These are phyloP conservation scores for Noccaea bulbosa DNA, from an alignment of 345 rosid genomes.

Conservation along the genomic window DNA sequence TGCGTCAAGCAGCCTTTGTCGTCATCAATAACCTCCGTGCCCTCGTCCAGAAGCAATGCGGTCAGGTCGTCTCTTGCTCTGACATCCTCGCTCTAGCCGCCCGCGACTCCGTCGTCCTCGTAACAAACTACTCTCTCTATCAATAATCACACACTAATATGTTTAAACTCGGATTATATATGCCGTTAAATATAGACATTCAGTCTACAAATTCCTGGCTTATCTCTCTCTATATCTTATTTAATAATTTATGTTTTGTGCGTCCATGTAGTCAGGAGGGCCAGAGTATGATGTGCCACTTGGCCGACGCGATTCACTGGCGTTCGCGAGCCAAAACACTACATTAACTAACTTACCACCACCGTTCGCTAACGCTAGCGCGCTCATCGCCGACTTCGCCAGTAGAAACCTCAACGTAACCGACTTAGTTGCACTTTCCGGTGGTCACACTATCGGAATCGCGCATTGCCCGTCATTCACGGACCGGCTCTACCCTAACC, in stretches of 20 bases:
- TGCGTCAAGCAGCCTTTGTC: constrained; percentile 48
- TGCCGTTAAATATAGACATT: too few relatives aligned
- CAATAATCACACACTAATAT: too few relatives aligned
- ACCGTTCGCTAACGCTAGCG: constrained; percentile 46
- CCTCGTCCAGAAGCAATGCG: constrained; percentile 46
- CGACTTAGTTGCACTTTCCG: constrained; percentile 86
- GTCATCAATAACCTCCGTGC: constrained; percentile 52
- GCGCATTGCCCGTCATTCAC: constrained; percentile 69
- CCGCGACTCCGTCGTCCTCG: constrained; percentile 54
- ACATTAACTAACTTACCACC: constrained; percentile 66
- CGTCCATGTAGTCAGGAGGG: constrained; percentile 65
- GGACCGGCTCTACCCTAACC: constrained; percentile 70
- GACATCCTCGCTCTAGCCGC: constrained; percentile 59
- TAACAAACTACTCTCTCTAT: too few relatives aligned
- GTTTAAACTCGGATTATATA: too few relatives aligned
- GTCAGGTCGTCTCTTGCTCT: constrained; percentile 57
- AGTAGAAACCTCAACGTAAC: constrained; percentile 57
- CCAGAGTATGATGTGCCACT: constrained; percentile 72
- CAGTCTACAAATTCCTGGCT: too few relatives aligned
- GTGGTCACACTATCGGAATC: constrained; percentile 86
- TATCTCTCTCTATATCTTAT: not conserved
- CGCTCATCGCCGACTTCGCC: constrained; percentile 52
- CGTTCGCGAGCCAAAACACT: constrained; percentile 52
- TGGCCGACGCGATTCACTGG: constrained; percentile 72
- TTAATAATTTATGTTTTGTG: not conserved